phyloP scores from a whole-genome alignment of 2,329 filamentous ascomycete genomes.

The Leptographium radiaticola region DNA sequence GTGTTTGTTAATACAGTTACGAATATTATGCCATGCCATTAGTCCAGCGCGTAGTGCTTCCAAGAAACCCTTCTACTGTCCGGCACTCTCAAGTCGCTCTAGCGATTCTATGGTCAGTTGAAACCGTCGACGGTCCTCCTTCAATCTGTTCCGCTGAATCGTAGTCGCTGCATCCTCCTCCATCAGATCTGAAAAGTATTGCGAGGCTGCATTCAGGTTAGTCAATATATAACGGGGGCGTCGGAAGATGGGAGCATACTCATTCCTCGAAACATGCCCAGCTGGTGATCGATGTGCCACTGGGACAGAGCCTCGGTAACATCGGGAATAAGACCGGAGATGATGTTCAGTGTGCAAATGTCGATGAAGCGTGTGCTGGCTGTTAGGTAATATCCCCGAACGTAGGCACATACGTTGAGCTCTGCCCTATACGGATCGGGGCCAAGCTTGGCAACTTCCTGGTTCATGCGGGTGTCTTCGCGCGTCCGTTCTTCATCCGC shows the following conservation, averaged over 20 bases:
- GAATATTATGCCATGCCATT: too few relatives aligned
- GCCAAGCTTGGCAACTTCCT: slow-evolving; percentile 34
- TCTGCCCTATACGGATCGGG: slow-evolving; percentile 47
- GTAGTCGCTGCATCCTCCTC: slow-evolving; percentile 22
- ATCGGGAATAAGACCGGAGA: slow-evolving; percentile 34
- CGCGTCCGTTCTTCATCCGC: slow-evolving; percentile 32
- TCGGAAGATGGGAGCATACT: slow-evolving; percentile 13
- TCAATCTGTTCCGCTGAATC: slow-evolving; percentile 17
- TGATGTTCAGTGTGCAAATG: slow-evolving; percentile 30
- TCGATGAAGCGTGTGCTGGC: slow-evolving; percentile 55
- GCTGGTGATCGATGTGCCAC: slow-evolving; percentile 27
- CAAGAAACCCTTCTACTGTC: not conserved
- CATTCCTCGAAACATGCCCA: slow-evolving; percentile 24
- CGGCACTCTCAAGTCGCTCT: slow-evolving; percentile 17
- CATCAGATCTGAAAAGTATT: slow-evolving; percentile 21
- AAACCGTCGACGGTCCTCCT: slow-evolving; percentile 21
- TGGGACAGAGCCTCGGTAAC: slow-evolving; percentile 25
- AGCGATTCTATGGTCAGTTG: slow-evolving; percentile 21
- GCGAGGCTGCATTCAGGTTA: not conserved
- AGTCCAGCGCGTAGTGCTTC: too few relatives aligned
- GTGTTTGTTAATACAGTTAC: not conserved
- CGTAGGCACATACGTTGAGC: slow-evolving; percentile 46
- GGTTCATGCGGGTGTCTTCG: slow-evolving; percentile 28
- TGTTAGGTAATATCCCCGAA: slow-evolving; percentile 57
- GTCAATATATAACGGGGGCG: not conserved